Evolutionary conservation across 805 yeast genomes (phyloP), one percentile per base, ranked within the genome.

Genomic region (Brettanomyces bruxellensis): DNA sequence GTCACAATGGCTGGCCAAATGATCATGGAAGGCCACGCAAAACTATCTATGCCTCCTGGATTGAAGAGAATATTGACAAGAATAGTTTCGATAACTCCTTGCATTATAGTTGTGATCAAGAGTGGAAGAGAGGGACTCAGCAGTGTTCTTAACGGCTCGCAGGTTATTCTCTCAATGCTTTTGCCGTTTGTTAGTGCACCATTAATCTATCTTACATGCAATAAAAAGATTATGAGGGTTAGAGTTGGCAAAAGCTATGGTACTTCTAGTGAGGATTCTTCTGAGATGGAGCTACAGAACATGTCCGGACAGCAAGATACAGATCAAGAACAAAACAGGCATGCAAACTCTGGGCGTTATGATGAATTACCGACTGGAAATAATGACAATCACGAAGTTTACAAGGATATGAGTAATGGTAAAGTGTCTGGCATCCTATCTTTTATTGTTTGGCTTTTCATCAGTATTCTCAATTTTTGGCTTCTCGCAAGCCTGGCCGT

Each of bases 1-100:
- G 89, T 95, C 59, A 90, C 96, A 0, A 73, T 90, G 56, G 90
- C 96, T 2, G 95, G 96, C 35, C 96, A 89, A 61, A 86, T 87
- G 79, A 95, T 89, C 7, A 80, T 87, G 57, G 96, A 89, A 62
- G 97, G 97, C 1, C 90, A 88, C 56, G 71, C 87, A 25, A 71
- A 76, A 49, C 86, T 95, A 85, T 69, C 84, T 5, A 73, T 88
- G 49, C 79, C 85, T 34, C 96, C 97, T 2, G 89, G 89, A 67
- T 70, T 83, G 2, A 76, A 95, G 46, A 73, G 96, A 50, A 68
- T 89, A 39, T 70, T 86, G 25, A 89, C 96, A 0, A 72, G 97
- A 57, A 72, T 79, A n/a, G 69, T 89, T 24, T 95, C 96, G 2
- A 83, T 89, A 32, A 70, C 81, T 1, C 97, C 97, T 2, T 89